Evolutionary conservation across 495 filamentous ascomycete genomes (phyloP).

Genomic region (Penicillium goetzii): DNA sequence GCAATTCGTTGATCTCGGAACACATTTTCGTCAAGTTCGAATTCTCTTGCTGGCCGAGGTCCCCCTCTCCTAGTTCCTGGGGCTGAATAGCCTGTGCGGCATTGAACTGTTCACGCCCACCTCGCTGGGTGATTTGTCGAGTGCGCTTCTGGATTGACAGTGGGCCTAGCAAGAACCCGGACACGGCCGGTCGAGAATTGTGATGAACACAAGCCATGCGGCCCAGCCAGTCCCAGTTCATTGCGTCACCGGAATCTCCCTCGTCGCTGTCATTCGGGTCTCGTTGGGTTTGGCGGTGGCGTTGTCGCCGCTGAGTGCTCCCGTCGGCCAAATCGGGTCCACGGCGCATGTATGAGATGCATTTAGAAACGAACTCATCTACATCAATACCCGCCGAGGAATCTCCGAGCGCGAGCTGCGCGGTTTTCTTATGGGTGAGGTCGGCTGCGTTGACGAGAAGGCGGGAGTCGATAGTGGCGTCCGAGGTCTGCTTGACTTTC

Average conservation of each 20-base stretch:
- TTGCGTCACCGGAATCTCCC: constrained; percentile 66
- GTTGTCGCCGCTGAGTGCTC: constrained; percentile 40
- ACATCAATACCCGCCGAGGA: constrained; percentile 75
- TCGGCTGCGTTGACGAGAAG: constrained; percentile 80
- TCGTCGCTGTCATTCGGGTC: constrained; percentile 59
- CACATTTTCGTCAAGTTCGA: constrained; percentile 74
- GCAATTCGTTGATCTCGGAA: constrained; percentile 58
- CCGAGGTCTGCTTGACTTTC: constrained; percentile 85
- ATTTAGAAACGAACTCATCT: constrained; percentile 92
- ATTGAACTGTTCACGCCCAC: constrained; percentile 63
- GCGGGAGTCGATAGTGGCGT: constrained; percentile 88
- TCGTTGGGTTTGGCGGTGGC: constrained; percentile 36
- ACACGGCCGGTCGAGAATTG: constrained; percentile 73
- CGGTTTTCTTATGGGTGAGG: constrained; percentile 71
- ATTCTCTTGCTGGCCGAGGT: constrained; percentile 72
- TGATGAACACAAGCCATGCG: constrained; percentile 70
- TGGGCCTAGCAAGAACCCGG: constrained; percentile 87
- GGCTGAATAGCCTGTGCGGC: constrained; percentile 68
- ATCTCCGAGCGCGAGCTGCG: constrained; percentile 71
- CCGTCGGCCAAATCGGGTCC: constrained; percentile 40
- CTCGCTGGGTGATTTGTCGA: constrained; percentile 68
- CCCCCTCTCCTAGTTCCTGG: constrained; percentile 69
- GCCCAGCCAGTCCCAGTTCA: constrained; percentile 89
- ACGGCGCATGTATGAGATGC: constrained; percentile 81
- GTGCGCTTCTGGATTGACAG: constrained; percentile 84